Percentiles rank a stretch among this genome's conserved stretches.
phyloP scores from a whole-genome alignment of 352 stramenopile species.

The Globisporangium uncinulatum region DNA sequence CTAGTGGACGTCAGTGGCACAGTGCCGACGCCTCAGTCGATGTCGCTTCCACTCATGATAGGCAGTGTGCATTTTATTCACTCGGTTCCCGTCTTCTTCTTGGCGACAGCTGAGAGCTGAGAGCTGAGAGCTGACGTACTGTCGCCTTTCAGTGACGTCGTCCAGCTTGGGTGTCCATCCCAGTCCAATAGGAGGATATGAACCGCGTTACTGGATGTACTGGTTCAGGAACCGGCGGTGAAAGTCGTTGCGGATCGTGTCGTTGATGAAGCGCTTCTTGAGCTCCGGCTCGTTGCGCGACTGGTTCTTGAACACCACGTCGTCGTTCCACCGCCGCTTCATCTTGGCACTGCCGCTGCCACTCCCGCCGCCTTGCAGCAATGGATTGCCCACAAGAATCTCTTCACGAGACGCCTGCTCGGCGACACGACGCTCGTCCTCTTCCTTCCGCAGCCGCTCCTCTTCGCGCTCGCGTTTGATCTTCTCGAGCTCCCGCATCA shows the following conservation, averaged over 20 bases:
- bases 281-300: slow-evolving; percentile 92
- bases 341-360: slow-evolving; percentile 52
- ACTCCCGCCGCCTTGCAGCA: slow-evolving; percentile 48
- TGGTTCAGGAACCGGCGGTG: slow-evolving; percentile 98
- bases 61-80: not conserved
- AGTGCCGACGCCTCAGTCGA: no score
- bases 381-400: slow-evolving; percentile 92
- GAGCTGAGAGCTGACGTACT: no score
- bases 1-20: slow-evolving; percentile 15
- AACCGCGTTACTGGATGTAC: slow-evolving; percentile 77
- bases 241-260: slow-evolving; percentile 99
- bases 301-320: slow-evolving; percentile 99
- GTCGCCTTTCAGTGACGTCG: no score
- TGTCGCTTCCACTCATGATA: no score
- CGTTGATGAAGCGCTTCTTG: slow-evolving; percentile 99
- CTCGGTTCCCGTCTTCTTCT: no score
- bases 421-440: slow-evolving; percentile 68
- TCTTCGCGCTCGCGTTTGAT: slow-evolving; percentile 96
- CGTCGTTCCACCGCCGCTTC: slow-evolving; percentile 98
- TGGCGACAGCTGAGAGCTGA: no score
- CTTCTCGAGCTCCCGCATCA: slow-evolving; percentile 97
- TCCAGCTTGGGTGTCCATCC: not conserved
- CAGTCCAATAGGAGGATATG: not conserved
- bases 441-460: slow-evolving; percentile 87
- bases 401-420: slow-evolving; percentile 88